phyloP scores from a whole-genome alignment of 2,329 filamentous ascomycete species.

The Claviceps spartinae region DNA sequence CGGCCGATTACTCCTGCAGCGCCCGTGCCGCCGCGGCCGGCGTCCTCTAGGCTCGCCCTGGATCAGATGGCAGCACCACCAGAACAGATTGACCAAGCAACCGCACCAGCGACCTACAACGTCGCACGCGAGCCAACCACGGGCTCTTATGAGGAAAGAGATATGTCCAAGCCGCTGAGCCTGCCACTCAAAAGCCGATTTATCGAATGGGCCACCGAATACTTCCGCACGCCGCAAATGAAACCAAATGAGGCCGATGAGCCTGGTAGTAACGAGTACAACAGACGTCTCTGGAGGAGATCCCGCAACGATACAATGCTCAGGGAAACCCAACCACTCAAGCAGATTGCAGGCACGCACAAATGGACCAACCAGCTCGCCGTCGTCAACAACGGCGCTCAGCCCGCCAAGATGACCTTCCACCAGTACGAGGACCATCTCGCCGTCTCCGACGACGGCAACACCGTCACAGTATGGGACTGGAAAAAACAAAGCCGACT shows the following conservation, averaged over 20 bases:
- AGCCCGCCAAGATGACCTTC: slow-evolving; percentile 86
- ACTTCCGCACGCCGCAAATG: slow-evolving; percentile 98
- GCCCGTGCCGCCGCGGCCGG: slow-evolving; percentile 16
- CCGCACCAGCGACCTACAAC: slow-evolving; percentile 57
- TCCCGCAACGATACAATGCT: slow-evolving; percentile 89
- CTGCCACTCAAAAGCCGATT: slow-evolving; percentile 75
- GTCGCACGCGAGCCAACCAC: slow-evolving; percentile 68
- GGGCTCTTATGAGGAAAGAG: slow-evolving; percentile 54
- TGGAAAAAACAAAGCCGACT: slow-evolving; percentile 67
- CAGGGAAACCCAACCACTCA: slow-evolving; percentile 82
- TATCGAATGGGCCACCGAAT: slow-evolving; percentile 91
- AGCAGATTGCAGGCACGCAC: slow-evolving; percentile 71
- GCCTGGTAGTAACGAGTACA: slow-evolving; percentile 91
- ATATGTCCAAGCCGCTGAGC: slow-evolving; percentile 41
- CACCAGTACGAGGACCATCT: slow-evolving; percentile 97
- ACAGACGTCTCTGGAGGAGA: slow-evolving; percentile 82
- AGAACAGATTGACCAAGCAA: slow-evolving; percentile 58
- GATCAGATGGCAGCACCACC: slow-evolving; percentile 42
- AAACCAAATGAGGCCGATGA: slow-evolving; percentile 91
- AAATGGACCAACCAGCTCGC: slow-evolving; percentile 76
- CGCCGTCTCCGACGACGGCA: slow-evolving; percentile 82
- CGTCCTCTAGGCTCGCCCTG: slow-evolving; percentile 24
- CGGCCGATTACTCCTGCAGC: slow-evolving; percentile 19
- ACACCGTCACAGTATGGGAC: slow-evolving; percentile 87
- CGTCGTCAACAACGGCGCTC: slow-evolving; percentile 77